These are phyloP conservation scores for Pythium aphanidermatum DNA, from an alignment of 352 stramenopile genomes.

Conservation along the genomic window DNA sequence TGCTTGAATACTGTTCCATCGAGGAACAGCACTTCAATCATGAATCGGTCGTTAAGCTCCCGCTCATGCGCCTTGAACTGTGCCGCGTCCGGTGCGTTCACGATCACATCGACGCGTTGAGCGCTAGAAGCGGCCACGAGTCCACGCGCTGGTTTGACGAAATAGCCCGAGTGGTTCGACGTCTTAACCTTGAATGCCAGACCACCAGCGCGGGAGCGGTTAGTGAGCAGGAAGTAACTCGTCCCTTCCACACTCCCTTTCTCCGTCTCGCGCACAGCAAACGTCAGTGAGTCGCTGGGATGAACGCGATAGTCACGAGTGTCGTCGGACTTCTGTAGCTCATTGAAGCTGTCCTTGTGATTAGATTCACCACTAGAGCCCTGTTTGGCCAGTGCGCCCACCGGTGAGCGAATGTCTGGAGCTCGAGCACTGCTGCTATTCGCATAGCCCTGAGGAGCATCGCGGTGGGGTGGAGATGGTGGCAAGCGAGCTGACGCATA, in stretches of 20 bases:
- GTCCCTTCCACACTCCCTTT: conserved; percentile 24
- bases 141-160: conserved; percentile 62
- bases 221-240: conserved; percentile 56
- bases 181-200: conserved; percentile 77
- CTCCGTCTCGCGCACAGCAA: background rate
- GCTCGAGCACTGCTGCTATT: too few relatives aligned
- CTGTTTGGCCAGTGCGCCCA: too few relatives aligned
- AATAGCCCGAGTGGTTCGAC: conserved; percentile 70
- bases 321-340: conserved; percentile 11
- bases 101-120: conserved; percentile 50
- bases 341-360: conserved; percentile 12
- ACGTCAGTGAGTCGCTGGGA: conserved; percentile 10
- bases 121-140: conserved; percentile 52
- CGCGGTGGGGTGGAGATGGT: too few relatives aligned
- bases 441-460: too few relatives aligned
- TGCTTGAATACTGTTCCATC: conserved; percentile 29
- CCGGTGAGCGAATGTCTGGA: too few relatives aligned
- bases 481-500: too few relatives aligned
- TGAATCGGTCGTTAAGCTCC: conserved; percentile 61
- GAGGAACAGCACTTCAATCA: conserved; percentile 61
- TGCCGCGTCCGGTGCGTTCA: conserved; percentile 33
- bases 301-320: conserved; percentile 11
- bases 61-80: conserved; percentile 35
- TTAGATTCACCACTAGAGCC: too few relatives aligned
- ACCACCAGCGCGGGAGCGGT: conserved; percentile 38